phyloP scores from a whole-genome alignment of 108 stramenopile genomes.

The Cyclostephanos tholiformis region DNA sequence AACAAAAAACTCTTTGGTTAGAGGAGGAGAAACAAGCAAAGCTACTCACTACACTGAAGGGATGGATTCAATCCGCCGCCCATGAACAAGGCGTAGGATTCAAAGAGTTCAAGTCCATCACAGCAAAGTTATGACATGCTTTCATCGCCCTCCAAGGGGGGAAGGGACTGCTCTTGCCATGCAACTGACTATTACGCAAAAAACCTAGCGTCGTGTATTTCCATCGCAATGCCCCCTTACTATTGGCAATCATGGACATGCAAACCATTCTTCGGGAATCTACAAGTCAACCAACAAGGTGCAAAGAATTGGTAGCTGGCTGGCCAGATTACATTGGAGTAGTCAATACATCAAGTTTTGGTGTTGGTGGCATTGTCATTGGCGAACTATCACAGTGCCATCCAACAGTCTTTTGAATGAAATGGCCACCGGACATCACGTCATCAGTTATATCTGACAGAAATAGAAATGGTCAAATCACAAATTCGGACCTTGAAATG shows the following conservation, averaged over 20 bases:
- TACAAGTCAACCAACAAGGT: not conserved
- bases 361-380: not conserved
- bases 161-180: too few relatives aligned
- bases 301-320: too few relatives aligned
- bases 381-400: not conserved
- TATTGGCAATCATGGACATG: not conserved
- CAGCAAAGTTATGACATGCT: too few relatives aligned
- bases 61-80: not conserved
- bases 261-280: not conserved
- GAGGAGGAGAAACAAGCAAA: not conserved
- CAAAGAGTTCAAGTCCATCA: too few relatives aligned
- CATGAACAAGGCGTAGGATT: too few relatives aligned
- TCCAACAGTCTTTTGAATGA: not conserved
- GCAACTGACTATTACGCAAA: not conserved
- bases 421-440: not conserved
- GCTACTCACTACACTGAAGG: not conserved
- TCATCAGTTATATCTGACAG: not conserved
- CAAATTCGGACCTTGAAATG: constrained; percentile 2
- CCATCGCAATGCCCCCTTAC: not conserved
- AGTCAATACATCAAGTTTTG: not conserved
- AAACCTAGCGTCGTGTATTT: not conserved
- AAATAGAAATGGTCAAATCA: not conserved
- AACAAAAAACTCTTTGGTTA: not conserved
- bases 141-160: too few relatives aligned
- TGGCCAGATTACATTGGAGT: not conserved